These are phyloP conservation scores for Pachyrhizus erosus DNA, from an alignment of 306 rosid species.

Conservation along the genomic window DNA sequence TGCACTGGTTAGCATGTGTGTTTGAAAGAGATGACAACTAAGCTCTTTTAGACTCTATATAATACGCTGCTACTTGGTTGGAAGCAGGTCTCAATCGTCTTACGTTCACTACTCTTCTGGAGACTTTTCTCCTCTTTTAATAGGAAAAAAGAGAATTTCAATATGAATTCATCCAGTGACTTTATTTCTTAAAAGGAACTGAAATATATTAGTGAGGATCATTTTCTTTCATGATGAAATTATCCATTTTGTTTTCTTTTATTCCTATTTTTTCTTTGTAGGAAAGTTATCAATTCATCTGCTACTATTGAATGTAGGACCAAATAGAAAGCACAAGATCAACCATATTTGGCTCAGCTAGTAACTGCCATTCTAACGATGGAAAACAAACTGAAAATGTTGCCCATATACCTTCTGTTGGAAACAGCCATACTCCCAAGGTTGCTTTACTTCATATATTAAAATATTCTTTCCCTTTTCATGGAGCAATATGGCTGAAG, in stretches of 20 bases:
- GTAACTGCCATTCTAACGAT: slow-evolving; percentile 47
- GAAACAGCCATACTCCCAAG: slow-evolving; percentile 65
- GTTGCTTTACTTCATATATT: slow-evolving; percentile 47
- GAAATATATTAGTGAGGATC: slow-evolving; percentile 51
- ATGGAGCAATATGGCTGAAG: not conserved
- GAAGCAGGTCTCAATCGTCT: slow-evolving; percentile 46
- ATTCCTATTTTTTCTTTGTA: not conserved
- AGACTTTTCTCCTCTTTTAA: slow-evolving; percentile 38
- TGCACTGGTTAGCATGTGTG: slow-evolving; percentile 27
- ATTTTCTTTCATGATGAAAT: slow-evolving; percentile 46
- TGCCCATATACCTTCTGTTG: slow-evolving; percentile 49
- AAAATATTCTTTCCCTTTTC: not conserved
- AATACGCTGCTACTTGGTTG: slow-evolving; percentile 41
- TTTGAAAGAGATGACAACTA: slow-evolving; percentile 28
- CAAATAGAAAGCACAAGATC: slow-evolving; percentile 57
- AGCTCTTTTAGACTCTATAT: slow-evolving; percentile 28
- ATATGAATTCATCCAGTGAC: slow-evolving; percentile 45
- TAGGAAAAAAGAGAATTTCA: slow-evolving; percentile 43
- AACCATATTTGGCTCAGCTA: slow-evolving; percentile 39
- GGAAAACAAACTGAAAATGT: slow-evolving; percentile 51
- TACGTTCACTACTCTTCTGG: slow-evolving; percentile 42
- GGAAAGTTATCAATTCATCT: slow-evolving; percentile 35
- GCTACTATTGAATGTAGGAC: slow-evolving; percentile 54
- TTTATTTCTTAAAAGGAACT: slow-evolving; percentile 42
- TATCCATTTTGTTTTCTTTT: slow-evolving; percentile 13